phyloP scores from a whole-genome alignment of 192 early-diverging fungal species.

The Backusella psychrophila region DNA sequence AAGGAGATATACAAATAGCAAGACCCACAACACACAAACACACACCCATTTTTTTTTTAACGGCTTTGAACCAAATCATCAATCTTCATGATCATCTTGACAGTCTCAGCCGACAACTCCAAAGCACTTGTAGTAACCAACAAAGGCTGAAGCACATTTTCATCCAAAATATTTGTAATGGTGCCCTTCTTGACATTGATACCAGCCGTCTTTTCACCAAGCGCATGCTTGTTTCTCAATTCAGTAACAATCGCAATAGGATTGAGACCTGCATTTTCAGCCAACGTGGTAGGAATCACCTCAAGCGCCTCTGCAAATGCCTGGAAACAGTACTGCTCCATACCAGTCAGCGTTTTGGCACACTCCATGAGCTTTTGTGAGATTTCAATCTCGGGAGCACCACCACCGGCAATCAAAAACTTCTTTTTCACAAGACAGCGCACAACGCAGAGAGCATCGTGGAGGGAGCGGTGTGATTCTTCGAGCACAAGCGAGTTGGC shows the following conservation, averaged over 20 bases:
- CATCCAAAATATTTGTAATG: constrained; percentile 95
- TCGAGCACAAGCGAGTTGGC: constrained; percentile 96
- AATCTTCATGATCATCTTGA: constrained; percentile 99
- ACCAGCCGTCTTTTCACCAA: constrained; percentile 89
- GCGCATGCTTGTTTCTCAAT: constrained; percentile 91
- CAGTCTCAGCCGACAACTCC: constrained; percentile 95
- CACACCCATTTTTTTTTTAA: not conserved
- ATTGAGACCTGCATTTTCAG: constrained; percentile 97
- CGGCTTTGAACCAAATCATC: constrained; percentile 76
- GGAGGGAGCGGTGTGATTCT: constrained; percentile 96
- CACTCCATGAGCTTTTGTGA: constrained; percentile 82
- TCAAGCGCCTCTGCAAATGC: constrained; percentile 97
- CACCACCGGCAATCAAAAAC: constrained; percentile 95
- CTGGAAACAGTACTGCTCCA: constrained; percentile 97
- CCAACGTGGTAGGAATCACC: constrained; percentile 94
- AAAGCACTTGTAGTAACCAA: constrained; percentile 97
- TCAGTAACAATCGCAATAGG: constrained; percentile 98
- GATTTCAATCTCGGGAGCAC: constrained; percentile 96
- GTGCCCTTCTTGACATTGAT: constrained; percentile 98
- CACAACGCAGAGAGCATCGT: constrained; percentile 98
- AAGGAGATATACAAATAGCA: not conserved
- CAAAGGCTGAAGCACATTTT: constrained; percentile 97
- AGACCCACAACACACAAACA: too few species aligned
- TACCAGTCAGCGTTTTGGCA: constrained; percentile 89
- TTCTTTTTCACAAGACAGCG: constrained; percentile 98